Base-by-base conservation (phyloP, 768 basidiomycete species). In the Mrakia gelida region DNA sequence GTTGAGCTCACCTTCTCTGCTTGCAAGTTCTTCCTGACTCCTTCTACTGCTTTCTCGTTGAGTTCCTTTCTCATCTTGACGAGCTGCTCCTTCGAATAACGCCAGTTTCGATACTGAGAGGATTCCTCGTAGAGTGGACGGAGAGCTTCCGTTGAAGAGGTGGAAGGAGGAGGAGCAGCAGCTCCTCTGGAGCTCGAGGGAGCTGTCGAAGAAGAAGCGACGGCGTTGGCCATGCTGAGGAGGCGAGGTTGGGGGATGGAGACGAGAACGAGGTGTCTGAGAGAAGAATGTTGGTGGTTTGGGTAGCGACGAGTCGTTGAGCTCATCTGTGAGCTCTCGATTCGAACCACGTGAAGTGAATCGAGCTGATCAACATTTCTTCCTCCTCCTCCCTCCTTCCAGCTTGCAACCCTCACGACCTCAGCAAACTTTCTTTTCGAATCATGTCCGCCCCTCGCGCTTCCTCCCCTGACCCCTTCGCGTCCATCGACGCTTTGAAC, bases 11-110 rank as follows among this genome's bases (percentile, higher is more conserved):
- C 95, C 89, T 91, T 88, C 81, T 94, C 91, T 38, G 87, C 87
- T 82, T 95, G 92, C 75, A 95, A 90, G 30, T 92, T 91, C 49
- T 86, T 86, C 73, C 89, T 89, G 81, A 98, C 95, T 7, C 88
- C 90, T 67, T 88, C 86, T 34, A 96, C 91, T 1, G 93, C 92
- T 34, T 88, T 90, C 41, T 86, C 84, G 82, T 96, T 99, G 80
- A 97, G 85, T 28, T 89, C 86, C 15, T 85, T 81, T 26, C 97
- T 88, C 63, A 90, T 88, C 21, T 86, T 81, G 10, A 82, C 85
- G 5, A 99, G 88, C 75, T 89, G 86, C 67, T 90, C 88, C 21
- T 87, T 85, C 0, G 95, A 94, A 84, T 91, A 97, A 72, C 95
- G 87, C 97, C 97, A 99, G 83, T 95, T 90, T 75, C 87, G 89